Base-by-base conservation (phyloP, 192 early-diverging fungal species). In the Geosiphon pyriformis region DNA sequence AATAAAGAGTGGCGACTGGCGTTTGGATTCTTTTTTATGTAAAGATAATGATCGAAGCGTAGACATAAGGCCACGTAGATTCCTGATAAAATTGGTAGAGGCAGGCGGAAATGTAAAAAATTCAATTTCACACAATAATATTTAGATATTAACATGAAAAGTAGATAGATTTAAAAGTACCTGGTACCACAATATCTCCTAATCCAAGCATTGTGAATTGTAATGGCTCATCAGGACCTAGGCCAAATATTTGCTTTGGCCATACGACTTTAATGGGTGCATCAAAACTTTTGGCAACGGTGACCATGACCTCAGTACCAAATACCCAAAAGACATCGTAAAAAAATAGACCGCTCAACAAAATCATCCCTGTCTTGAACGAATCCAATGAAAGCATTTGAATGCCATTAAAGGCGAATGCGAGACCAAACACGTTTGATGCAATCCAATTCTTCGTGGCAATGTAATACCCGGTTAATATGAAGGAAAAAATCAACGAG, bases 321-420 rank as follows among this genome's bases (percentile, higher is more conserved):
- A 98, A 98, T 65, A 98, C 96, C 96, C 96, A 98, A 68, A 97
- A 98, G 56, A 98, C 86, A 76, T 98, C 96, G 71, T 98, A 98
- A 26, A 94, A 73, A 78, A 98, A 98, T 47, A 98, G 76, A 18
- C 90, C 94, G 23, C 83, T 75, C 29, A 98, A 84, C 55, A 98
- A 82, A 30, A 94, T 90, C 80, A 94, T 94, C n/a, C 94, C 96
- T 0, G 93, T 97, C 74, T 88, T 90, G 84, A 98, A 96, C 6
- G 94, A 95, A 74, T 96, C 94, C 27, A 98, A 78, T 1, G 91
- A 87, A 47, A 98, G 78, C 29, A 98, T 79, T 60, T 87, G 82
- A 62, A 97, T 87, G 20, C 92, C 89, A 52, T 90, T 89, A 25
- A 90, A 76, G 22, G 95, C 87, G 69, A 96, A 92, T 52, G 92